These are phyloP conservation scores for Colletotrichum sidae DNA, from an alignment of 2,329 filamentous ascomycete genomes.

Conservation along the genomic window DNA sequence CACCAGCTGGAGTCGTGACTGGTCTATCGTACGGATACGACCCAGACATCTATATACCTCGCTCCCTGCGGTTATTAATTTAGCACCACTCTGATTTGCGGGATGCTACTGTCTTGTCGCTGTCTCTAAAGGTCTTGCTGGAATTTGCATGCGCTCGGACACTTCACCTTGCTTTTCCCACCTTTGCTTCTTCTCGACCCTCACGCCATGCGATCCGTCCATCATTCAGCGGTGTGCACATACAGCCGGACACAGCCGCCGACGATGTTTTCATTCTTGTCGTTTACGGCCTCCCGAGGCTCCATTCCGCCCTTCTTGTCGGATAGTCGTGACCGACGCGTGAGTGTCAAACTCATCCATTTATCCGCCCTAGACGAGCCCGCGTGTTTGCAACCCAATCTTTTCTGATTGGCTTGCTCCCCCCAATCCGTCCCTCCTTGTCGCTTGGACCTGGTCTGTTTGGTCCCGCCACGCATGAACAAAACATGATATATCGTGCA, in stretches of 20 bases:
- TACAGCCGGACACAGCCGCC: constrained; percentile 5
- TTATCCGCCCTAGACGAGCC: too few relatives aligned
- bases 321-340: constrained; percentile 5
- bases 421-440: background rate
- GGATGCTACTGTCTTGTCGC: constrained; percentile 28
- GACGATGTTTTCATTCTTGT: constrained; percentile 14
- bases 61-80: constrained; percentile 29
- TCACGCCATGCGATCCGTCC: constrained; percentile 29
- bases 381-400: background rate
- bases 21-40: background rate
- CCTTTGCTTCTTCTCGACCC: constrained; percentile 29
- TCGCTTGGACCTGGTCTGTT: constrained; percentile 23
- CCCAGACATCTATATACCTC: constrained; percentile 8
- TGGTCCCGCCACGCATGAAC: constrained; percentile 21
- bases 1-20: background rate
- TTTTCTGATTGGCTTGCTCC: background rate
- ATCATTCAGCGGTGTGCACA: constrained; percentile 31
- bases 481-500: constrained; percentile 30
- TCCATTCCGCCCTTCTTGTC: constrained; percentile 20
- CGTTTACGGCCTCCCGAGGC: constrained; percentile 22
- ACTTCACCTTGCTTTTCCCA: constrained; percentile 28
- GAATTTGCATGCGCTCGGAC: constrained; percentile 24
- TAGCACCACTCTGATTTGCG: constrained; percentile 18
- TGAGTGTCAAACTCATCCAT: background rate
- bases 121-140: constrained; percentile 29